phyloP scores from a whole-genome alignment of 2,329 filamentous ascomycete genomes.

The Tetracladium maxilliforme region DNA sequence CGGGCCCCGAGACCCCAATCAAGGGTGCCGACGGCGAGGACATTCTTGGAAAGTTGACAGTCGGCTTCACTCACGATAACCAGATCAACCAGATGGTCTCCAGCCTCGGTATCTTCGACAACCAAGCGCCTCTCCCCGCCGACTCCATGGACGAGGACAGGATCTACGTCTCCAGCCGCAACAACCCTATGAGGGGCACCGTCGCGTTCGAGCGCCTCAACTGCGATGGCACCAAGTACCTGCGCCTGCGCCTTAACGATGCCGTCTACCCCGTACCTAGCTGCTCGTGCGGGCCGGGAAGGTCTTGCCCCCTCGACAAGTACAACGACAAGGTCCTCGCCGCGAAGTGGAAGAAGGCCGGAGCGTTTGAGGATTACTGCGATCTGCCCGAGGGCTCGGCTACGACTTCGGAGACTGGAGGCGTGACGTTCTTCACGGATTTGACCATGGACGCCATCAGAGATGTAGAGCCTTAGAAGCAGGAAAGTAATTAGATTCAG shows the following conservation, averaged over 20 bases:
- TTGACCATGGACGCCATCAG: no score
- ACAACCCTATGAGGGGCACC: constrained; percentile 49
- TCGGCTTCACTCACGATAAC: constrained; percentile 50
- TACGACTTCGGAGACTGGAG: no score
- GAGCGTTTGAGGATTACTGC: no score
- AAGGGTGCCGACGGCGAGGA: constrained; percentile 29
- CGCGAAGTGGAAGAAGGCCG: no score
- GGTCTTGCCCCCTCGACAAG: constrained; percentile 30
- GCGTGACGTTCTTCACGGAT: no score
- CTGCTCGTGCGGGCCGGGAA: constrained; percentile 39
- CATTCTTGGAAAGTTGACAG: constrained; percentile 38
- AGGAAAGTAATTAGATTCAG: no score
- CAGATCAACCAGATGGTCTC: constrained; percentile 48
- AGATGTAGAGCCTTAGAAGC: no score
- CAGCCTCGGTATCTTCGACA: constrained; percentile 45
- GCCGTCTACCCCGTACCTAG: constrained; percentile 42
- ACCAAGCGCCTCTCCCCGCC: constrained; percentile 30
- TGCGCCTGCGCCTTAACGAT: constrained; percentile 47
- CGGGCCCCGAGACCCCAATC: constrained; percentile 34
- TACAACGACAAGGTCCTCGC: no score
- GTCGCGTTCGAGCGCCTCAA: constrained; percentile 48
- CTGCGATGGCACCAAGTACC: constrained; percentile 30
- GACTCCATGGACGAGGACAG: constrained; percentile 28
- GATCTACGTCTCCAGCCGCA: constrained; percentile 37
- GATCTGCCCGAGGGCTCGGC: no score